Base-by-base conservation (phyloP, 441 rosid species). In the Gossypium davidsonii region DNA sequence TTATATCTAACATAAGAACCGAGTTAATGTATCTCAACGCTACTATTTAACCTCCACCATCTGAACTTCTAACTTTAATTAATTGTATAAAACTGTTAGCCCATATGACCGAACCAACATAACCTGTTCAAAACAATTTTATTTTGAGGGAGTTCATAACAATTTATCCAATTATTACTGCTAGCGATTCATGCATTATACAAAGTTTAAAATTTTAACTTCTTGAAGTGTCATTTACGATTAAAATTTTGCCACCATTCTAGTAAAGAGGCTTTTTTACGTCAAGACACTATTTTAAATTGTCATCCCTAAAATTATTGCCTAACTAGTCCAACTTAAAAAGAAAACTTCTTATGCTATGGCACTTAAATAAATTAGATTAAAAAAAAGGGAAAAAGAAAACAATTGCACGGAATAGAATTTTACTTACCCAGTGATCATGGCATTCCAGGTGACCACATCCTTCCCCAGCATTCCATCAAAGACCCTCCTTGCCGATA, bases 381-480 rank as follows among this genome's bases (percentile, higher is more conserved):
- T 39, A 39, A 39, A 8, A 37, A 9, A 39, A 39, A 39, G 6
- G 46, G 12, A 8, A 39, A 39, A 39, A n/a, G 42, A 26, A 63
- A 58, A n/a, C 9, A 67, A 56, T 1, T 37, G 55, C 28, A 63
- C 6, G 59, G 12, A 26, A 34, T 52, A 26, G 59, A 21, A 79
- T 14, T 0, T 39, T 58, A 74, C 76, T 78, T 86, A 92, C 97
- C 88, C 89, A 3, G 92, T 83, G 78, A 91, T 86, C 93, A 93
- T 86, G 71, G 97, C 91, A 83, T 91, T 93, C 97, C 98, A 93
- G 73, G 85, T 73, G 74, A 89, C 81, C 46, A 84, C 78, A 80
- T 91, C 98, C 80, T 84, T 90, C 21, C 52, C 78, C 37, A n/a
- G 70, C 87, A 90, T 87, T 44, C 76, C 80, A 86, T 86, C 88